Base-by-base conservation (phyloP, 1,284 basidiomycete species). In the Filobasidium uniguttulatum region DNA sequence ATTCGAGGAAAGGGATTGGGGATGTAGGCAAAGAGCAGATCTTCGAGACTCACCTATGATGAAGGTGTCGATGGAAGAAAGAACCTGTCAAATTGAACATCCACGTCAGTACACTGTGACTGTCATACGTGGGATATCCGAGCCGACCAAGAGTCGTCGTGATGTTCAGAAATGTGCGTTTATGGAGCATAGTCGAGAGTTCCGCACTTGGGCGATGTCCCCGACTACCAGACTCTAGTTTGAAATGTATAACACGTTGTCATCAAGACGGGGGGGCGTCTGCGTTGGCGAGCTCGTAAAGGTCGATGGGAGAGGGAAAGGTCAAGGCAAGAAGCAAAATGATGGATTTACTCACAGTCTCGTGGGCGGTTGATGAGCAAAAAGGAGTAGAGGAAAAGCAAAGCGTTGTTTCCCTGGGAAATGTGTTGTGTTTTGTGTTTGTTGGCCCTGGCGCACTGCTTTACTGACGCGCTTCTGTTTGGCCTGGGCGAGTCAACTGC, bases 211-310 rank as follows among this genome's bases (percentile, higher is more conserved):
- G 40, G 40, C 40, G 40, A 43, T 43, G 40, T 43, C 40, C 40
- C 40, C 40, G 40, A 52, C 50, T 55, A 55, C 54, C 54, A 55
- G 54, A 55, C 54, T 55, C 54, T 55, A 55, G 54, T 55, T 55
- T 55, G 54, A 55, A 46, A 43, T 52, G 54, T 54, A 48, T 50
- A 22, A 54, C 49, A 50, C 49, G 46, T 44, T 50, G 44, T 54
- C 53, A 54, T 54, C 53, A 48, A 47, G 47, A 47, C 47, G 45
- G 10, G 35, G 25, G 29, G 50, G 36, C 28, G 28, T 6, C n/a
- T 30, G 14, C 7, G 19, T 12, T 6, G 12, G 26, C 22, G 33
- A 17, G 40, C 9, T 26, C 8, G n/a, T 12, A 5, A 15, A n/a
- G 28, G 9, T n/a, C n/a, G 23, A 33, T 34, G 38, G 22, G 22